Evolutionary conservation across 768 basidiomycete genomes (phyloP).

Genomic region (Tulasnella sp.): DNA sequence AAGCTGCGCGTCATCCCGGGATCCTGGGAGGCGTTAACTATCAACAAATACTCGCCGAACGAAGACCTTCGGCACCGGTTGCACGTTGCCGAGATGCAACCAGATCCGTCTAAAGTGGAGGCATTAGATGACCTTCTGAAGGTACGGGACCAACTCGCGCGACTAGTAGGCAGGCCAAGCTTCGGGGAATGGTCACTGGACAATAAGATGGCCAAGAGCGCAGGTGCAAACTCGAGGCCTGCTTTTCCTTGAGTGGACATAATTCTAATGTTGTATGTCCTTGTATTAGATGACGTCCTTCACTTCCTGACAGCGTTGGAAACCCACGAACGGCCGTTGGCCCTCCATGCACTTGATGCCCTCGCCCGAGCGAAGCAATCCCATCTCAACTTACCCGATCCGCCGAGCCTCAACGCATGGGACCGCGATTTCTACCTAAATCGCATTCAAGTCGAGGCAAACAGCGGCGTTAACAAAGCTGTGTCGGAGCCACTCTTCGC

Average conservation of each 20-base stretch:
- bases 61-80: constrained; percentile 74
- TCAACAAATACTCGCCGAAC: constrained; percentile 77
- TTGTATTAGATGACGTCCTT: constrained; percentile 59
- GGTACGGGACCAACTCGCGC: constrained; percentile 72
- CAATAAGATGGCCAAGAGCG: constrained; percentile 96
- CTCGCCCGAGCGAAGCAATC: constrained; percentile 54
- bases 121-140: constrained; percentile 65
- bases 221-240: too few relatives aligned
- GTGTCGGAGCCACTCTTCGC: constrained; percentile 31
- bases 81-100: constrained; percentile 65
- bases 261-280: neutral
- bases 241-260: too few relatives aligned
- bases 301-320: constrained; percentile 77
- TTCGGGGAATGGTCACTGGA: constrained; percentile 78
- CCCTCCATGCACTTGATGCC: constrained; percentile 59
- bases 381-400: constrained; percentile 38
- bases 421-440: constrained; percentile 88
- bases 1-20: constrained; percentile 61
- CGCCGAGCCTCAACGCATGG: constrained; percentile 77
- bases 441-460: constrained; percentile 29
- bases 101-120: constrained; percentile 59
- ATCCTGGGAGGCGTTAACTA: constrained; percentile 85
- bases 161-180: constrained; percentile 71
- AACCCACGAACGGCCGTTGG: constrained; percentile 68
- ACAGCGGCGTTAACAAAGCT: neutral